These are phyloP conservation scores for Zygosaccharomyces bailii DNA, from an alignment of 805 yeast species.

Conservation along the genomic window DNA sequence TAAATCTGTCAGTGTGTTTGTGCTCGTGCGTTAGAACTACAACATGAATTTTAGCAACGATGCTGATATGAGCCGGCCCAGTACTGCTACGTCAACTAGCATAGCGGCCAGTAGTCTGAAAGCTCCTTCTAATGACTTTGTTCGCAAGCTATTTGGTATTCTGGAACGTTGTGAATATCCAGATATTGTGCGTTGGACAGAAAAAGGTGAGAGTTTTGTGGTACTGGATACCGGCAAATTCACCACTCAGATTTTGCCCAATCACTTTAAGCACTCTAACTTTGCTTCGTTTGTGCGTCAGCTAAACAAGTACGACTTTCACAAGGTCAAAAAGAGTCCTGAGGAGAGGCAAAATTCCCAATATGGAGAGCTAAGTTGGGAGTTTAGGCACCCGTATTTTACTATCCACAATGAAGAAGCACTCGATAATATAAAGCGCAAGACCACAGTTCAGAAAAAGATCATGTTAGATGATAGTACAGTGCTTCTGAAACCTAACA, in stretches of 20 bases:
- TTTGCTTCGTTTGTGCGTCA: slow-evolving; percentile 95
- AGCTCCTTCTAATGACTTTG: slow-evolving; percentile 69
- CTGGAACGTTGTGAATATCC: slow-evolving; percentile 75
- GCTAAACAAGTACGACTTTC: slow-evolving; percentile 94
- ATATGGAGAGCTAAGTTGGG: slow-evolving; percentile 85
- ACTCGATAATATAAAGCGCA: slow-evolving; percentile 82
- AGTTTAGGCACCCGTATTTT: slow-evolving; percentile 89
- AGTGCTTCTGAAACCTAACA: slow-evolving; percentile 15
- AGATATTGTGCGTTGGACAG: slow-evolving; percentile 81
- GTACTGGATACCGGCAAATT: slow-evolving; percentile 88
- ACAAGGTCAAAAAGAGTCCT: slow-evolving; percentile 76
- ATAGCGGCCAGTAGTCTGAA: slow-evolving; percentile 8
- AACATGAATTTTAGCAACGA: slow-evolving; percentile 16
- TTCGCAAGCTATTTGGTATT: slow-evolving; percentile 76
- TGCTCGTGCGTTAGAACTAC: background rate
- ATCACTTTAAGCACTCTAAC: slow-evolving; percentile 91
- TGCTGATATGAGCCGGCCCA: slow-evolving; percentile 15
- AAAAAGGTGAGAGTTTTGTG: slow-evolving; percentile 79
- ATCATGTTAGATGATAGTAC: slow-evolving; percentile 24
- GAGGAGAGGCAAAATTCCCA: slow-evolving; percentile 55
- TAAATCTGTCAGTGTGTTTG: background rate
- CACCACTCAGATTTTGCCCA: slow-evolving; percentile 82
- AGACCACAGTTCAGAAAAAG: slow-evolving; percentile 61
- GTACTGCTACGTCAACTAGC: slow-evolving; percentile 9
- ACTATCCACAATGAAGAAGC: slow-evolving; percentile 70